These are phyloP conservation scores for Beverwykella pulmonaria DNA, from an alignment of 495 filamentous ascomycete genomes.

Conservation along the genomic window DNA sequence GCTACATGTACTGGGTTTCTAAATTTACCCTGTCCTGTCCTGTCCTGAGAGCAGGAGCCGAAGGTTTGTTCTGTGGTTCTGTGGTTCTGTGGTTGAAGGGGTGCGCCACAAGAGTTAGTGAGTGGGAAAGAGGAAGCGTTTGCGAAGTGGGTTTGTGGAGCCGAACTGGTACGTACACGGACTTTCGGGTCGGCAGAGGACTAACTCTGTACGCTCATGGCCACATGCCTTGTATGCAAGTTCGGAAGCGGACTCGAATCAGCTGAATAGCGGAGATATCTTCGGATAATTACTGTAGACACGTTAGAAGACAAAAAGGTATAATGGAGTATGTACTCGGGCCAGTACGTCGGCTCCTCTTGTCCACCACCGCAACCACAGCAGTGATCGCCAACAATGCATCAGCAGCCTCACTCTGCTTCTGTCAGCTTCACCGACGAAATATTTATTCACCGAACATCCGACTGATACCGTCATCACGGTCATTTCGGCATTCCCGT, in stretches of 20 bases:
- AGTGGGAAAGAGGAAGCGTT: neutral
- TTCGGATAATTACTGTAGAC: neutral
- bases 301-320: neutral
- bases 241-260: no score
- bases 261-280: no score
- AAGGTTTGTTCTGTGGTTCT: no score
- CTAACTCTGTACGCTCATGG: neutral
- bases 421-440: neutral
- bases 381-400: neutral
- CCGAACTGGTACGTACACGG: neutral
- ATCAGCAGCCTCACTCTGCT: conserved; percentile 8
- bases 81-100: no score
- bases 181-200: neutral
- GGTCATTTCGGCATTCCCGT: conserved; percentile 21
- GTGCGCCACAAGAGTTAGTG: neutral
- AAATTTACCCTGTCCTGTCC: no score
- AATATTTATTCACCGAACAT: neutral
- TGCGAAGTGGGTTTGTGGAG: conserved; percentile 14
- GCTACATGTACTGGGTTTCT: neutral
- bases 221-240: no score
- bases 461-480: neutral
- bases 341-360: conserved; percentile 18
- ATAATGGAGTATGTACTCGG: neutral
- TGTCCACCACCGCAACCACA: neutral
- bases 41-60: no score